A percentile compares a stretch with the other conserved stretches of the same genome.
These are phyloP conservation scores for Saprolegnia parasitica DNA, from an alignment of 352 stramenopile species.

Conservation along the genomic window DNA sequence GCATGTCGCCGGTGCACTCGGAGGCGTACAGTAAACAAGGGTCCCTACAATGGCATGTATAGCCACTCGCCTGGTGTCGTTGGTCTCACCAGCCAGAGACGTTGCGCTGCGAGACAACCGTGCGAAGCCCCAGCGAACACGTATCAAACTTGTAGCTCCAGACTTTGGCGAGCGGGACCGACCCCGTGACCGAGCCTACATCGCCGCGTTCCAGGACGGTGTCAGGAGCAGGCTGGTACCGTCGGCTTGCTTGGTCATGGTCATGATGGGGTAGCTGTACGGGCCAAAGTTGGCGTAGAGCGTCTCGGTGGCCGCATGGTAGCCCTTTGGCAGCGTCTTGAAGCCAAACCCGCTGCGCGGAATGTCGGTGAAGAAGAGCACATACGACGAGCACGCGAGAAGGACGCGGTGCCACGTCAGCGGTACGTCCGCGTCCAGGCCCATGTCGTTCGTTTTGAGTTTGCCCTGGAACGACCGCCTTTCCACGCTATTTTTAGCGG, in stretches of 20 bases:
- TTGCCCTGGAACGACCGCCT: background rate
- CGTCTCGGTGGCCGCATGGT: background rate
- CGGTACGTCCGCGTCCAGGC: background rate
- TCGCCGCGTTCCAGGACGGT: background rate
- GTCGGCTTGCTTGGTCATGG: background rate
- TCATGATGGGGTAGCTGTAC: constrained; percentile 16
- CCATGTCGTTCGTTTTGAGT: background rate
- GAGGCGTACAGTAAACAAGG: background rate
- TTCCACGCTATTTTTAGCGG: no score
- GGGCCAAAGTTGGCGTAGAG: constrained; percentile 9
- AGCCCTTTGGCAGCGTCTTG: background rate
- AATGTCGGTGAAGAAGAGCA: constrained; percentile 23
- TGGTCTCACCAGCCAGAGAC: background rate
- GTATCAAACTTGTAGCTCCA: constrained; percentile 20
- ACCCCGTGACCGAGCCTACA: background rate
- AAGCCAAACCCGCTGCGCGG: constrained; percentile 17
- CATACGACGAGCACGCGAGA: constrained; percentile 2
- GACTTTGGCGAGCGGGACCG: background rate
- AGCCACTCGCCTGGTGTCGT: background rate
- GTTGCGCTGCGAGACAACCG: background rate
- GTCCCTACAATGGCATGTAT: background rate
- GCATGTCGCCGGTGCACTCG: background rate
- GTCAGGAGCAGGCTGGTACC: background rate
- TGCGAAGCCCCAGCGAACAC: constrained; percentile 2
- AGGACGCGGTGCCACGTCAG: background rate